Base-by-base conservation (phyloP, 495 filamentous ascomycete species). In the Penicillium longicatenatum region DNA sequence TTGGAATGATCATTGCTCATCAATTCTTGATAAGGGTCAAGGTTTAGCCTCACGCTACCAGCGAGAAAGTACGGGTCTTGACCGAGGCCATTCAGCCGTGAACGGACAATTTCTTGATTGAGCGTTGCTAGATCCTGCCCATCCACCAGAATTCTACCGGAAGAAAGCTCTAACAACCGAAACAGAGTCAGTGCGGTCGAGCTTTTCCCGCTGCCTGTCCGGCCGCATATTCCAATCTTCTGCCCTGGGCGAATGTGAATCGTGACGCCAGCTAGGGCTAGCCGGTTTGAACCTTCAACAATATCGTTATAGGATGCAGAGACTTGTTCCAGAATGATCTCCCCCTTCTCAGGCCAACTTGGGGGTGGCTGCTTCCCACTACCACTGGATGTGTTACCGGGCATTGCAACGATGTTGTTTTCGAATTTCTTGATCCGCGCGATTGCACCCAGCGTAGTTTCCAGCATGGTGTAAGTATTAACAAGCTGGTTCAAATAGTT, bases 291-390 rank as follows among this genome's bases (percentile, higher is more conserved):
- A 11, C 4, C 9, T 37, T 37, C 33, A 8, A 81, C 64, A 96
- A 96, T 58, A 88, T 81, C 29, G 6, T 31, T 9, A 9, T 31
- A 31, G 6, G 29, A 31, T 31, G 29, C 29, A 3, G 29, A 31
- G 10, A 31, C 29, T 1, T 31, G 29, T 31, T 31, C 29, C 29
- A 31, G 29, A 31, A 31, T 9, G 19, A 96, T 89, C 3, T 83
- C 79, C 10, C 93, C 93, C 54, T 87, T 71, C 50, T 81, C 84
- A 6, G 91, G 92, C 92, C 92, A 97, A 26, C 70, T 57, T 1
- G 65, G 22, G 12, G 42, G 30, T 21, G 29, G 29, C 29, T 31
- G 29, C 6, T 7, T 31, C 6, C 61, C 55, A 12, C 50, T 22
- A 2, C 67, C 66, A 16, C 21, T 45, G 1, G 56, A 57, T 0